Base-by-base conservation (phyloP, 1,284 basidiomycete species). In the Ustilago xerochloae region DNA sequence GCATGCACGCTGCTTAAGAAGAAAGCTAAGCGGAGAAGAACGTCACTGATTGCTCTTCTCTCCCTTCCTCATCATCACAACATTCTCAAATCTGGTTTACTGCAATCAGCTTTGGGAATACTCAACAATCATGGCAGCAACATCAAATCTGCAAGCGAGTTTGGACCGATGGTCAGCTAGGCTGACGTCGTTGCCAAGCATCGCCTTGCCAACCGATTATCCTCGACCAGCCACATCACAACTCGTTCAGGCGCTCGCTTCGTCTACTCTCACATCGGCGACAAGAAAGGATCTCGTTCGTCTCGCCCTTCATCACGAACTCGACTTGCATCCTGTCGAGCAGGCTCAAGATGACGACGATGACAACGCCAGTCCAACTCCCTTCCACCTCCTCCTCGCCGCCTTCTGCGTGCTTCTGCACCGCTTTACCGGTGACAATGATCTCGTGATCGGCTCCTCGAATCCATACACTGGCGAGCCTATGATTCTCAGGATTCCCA, bases 121-220 rank as follows among this genome's bases (percentile, higher is more conserved):
- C 10, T 45, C 13, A 7, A 18, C 12, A 36, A 29, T 26, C 43
- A 73, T 73, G 69, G 39, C 64, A 20, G 50, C 62, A 13, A 33
- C 57, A 41, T 18, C 46, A 15, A 46, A 70, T 4, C 43, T 75
- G 1, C 47, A 73, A 35, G 73, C 68, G 43, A 68, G 72, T 45
- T 57, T 82, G 53, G 72, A 80, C 13, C 70, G 78, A 45, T 83
- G 82, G 82, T 59, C 63, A 8, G 62, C 65, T 6, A 79, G 87
- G n/a, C 85, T 89, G 26, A 84, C 84, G n/a, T 85, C 86, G 79
- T 86, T 97, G 15, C 96, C 95, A 4, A 91, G 92, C 28, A 92
- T 98, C 71, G 93, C 94, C 4, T 87, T 99, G 18, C 96, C 97
- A 1, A 97, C 95, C 0, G 97, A 99, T 86, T 99, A 98, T 84